Evolutionary conservation across 2,329 filamentous ascomycete species (phyloP), one percentile per base, ranked within the genome.

Genomic region (Colletotrichum sojae): DNA sequence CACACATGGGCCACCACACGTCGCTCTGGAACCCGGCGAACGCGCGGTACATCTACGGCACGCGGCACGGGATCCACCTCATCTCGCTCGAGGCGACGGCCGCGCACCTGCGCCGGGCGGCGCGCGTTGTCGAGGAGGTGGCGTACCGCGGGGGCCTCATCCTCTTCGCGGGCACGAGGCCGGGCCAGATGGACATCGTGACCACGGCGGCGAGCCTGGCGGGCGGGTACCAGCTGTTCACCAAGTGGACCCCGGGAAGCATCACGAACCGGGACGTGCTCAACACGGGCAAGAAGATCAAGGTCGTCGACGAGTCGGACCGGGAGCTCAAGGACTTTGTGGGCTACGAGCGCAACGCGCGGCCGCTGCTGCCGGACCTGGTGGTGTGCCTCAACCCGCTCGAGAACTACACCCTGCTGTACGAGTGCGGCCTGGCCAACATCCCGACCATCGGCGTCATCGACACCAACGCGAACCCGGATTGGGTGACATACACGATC

Each of bases 191-290:
- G 79, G 87, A 92, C 71, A 88, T 91, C 61, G 93, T 98, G 1
- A 93, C 97, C 16, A 89, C 89, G 71, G 94, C 95, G 5, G 94
- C 96, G 1, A 85, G 92, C 78, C 80, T 97, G 71, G 89, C 94
- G 0, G 87, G 89, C 67, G 94, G 90, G 2, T 98, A 92, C 78
- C 95, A 98, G 79, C 81, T 99, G 40, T 98, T 97, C 77, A 93
- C 94, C 77, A 92, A 94, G 75, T 99, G 96, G 96, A 94, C 91
- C 57, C 93, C 96, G 0, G 96, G 96, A 1, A 90, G 89, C 71
- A 94, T 99, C 76, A 98, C 96, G 45, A 99, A 99, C 82, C 92
- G 94, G 62, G 91, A 97, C 78, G 91, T 95, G 78, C 95, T 98
- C 72, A 86, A 98, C n/a, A 88, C 87, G 52, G 84, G 85, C 56